Evolutionary conservation across 2,329 filamentous ascomycete species (phyloP).

Genomic region (Westerdykella ornata): DNA sequence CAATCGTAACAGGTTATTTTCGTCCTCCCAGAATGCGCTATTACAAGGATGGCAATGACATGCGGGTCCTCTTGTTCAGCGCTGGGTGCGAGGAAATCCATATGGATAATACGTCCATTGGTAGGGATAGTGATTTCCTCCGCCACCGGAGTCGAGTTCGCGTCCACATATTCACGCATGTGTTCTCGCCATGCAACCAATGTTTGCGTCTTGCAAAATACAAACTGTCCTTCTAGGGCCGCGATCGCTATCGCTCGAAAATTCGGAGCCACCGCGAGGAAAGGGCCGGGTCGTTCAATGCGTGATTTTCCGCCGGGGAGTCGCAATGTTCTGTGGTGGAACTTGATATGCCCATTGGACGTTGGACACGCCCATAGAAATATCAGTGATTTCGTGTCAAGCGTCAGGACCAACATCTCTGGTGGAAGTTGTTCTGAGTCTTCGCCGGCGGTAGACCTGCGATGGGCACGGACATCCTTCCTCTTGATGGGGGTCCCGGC

Average conservation of each 20-base stretch:
- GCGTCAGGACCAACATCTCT: slow-evolving; percentile 71
- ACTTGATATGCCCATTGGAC: slow-evolving; percentile 47
- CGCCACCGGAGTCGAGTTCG: slow-evolving; percentile 49
- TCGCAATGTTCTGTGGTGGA: slow-evolving; percentile 54
- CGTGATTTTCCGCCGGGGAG: slow-evolving; percentile 52
- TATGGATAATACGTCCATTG: slow-evolving; percentile 67
- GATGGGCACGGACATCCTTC: slow-evolving; percentile 9
- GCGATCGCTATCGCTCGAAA: slow-evolving; percentile 59
- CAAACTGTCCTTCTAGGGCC: slow-evolving; percentile 62
- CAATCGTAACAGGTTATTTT: slow-evolving; percentile 49
- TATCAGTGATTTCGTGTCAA: slow-evolving; percentile 65
- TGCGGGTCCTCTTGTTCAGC: slow-evolving; percentile 59
- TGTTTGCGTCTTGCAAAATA: slow-evolving; percentile 62
- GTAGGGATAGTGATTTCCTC: slow-evolving; percentile 45
- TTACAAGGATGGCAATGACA: slow-evolving; percentile 67
- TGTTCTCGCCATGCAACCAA: slow-evolving; percentile 47
- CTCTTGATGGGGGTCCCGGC: slow-evolving; percentile 19
- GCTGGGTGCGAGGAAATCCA: slow-evolving; percentile 76
- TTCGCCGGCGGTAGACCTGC: slow-evolving; percentile 16
- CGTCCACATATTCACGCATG: slow-evolving; percentile 39
- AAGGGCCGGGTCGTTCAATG: slow-evolving; percentile 52
- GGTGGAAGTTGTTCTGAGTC: slow-evolving; percentile 48
- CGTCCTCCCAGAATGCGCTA: slow-evolving; percentile 41
- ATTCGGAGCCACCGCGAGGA: slow-evolving; percentile 72
- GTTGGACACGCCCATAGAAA: slow-evolving; percentile 62